Percentiles rank a stretch among this genome's conserved stretches.
Evolutionary conservation across 257 asterid genomes (phyloP).

Genomic region (Apocynum venetum): DNA sequence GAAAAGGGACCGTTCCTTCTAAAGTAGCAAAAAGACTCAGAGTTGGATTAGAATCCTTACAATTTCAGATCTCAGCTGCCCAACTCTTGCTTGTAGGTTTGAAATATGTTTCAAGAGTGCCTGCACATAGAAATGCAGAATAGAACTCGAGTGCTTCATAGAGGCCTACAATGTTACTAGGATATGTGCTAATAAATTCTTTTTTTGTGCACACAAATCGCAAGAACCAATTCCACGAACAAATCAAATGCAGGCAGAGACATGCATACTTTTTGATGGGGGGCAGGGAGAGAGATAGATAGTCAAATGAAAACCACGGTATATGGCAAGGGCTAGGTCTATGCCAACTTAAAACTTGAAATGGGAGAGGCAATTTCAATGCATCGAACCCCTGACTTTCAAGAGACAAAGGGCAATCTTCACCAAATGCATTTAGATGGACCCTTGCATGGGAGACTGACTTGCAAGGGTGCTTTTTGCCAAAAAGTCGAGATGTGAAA

Average conservation of each 20-base stretch:
- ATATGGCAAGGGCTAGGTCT: neutral
- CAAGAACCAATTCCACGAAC: neutral
- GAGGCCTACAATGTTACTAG: constrained; percentile 2
- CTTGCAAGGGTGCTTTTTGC: neutral
- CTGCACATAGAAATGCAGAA: constrained; percentile 32
- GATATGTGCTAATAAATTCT: neutral
- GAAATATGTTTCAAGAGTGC: constrained; percentile 68
- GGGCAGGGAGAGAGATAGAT: neutral
- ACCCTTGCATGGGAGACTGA: neutral
- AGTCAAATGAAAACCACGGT: too few relatives aligned
- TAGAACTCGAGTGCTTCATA: constrained; percentile 1
- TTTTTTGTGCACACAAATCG: neutral
- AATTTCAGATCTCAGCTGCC: constrained; percentile 58
- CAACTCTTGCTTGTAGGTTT: constrained; percentile 51
- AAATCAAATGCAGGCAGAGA: neutral
- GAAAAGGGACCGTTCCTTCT: neutral
- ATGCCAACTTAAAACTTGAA: neutral
- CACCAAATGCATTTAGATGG: too few relatives aligned
- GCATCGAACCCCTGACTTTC: neutral
- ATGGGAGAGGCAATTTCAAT: neutral
- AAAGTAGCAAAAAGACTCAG: constrained; percentile 10
- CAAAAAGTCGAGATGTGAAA: neutral
- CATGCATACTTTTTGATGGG: neutral
- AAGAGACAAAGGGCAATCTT: too few relatives aligned
- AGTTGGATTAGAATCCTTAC: constrained; percentile 38